Conservation (phyloP, 345 rosid genomes). For the Gossypium sturtianum region DNA sequence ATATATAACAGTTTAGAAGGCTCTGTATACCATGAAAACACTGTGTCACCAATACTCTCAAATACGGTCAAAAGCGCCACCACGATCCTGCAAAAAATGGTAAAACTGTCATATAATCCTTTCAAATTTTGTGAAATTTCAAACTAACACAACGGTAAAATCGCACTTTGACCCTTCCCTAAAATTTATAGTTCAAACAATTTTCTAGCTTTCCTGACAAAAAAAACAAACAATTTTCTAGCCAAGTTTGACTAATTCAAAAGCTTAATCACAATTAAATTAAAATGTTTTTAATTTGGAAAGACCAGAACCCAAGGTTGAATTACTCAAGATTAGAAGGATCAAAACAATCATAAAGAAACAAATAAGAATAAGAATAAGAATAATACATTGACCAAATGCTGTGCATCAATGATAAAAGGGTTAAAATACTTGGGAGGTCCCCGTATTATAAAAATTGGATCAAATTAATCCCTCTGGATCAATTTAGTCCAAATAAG, state of each 20-base stretch:
- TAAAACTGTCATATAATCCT: not conserved
- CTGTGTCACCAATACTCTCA: slow-evolving; percentile 63
- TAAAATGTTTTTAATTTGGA: not conserved
- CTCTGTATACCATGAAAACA: slow-evolving; percentile 43
- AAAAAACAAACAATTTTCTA: too few relatives aligned
- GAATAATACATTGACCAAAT: not conserved
- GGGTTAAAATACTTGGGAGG: not conserved
- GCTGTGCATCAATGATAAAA: not conserved
- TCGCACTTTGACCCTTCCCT: too few relatives aligned
- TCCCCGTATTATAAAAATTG: too few relatives aligned
- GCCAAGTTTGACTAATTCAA: not conserved
- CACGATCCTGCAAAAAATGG: slow-evolving; percentile 57
- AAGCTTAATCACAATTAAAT: not conserved
- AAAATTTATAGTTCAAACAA: too few relatives aligned
- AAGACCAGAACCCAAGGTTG: not conserved
- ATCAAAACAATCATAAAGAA: not conserved
- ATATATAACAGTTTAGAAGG: too few relatives aligned
- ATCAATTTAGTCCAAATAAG: too few relatives aligned
- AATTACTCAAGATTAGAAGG: not conserved
- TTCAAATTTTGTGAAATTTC: too few relatives aligned
- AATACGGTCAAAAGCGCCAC: slow-evolving; percentile 63
- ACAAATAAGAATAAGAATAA: not conserved
- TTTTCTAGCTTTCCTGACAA: too few relatives aligned
- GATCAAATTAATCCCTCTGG: too few relatives aligned
- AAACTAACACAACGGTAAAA: too few relatives aligned